Conservation (phyloP, 441 rosid species). For the Sinapis alba region DNA sequence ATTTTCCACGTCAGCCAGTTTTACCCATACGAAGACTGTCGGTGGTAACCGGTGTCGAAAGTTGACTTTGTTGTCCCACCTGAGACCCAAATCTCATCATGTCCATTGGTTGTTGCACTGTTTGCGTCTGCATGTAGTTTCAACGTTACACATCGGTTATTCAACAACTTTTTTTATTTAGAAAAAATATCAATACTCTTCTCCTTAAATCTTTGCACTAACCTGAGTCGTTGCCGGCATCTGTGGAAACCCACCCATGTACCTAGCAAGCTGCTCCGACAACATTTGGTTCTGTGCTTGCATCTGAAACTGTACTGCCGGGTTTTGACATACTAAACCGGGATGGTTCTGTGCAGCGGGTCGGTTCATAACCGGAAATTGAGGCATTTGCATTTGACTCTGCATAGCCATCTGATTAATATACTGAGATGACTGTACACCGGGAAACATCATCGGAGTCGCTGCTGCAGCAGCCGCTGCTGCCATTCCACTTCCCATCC, state of each 20-base stretch:
- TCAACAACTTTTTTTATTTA: neutral
- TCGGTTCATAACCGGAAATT: slow-evolving; percentile 54
- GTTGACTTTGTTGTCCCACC: slow-evolving; percentile 46
- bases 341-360: slow-evolving; percentile 45
- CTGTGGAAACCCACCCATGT: slow-evolving; percentile 53
- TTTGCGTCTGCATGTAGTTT: slow-evolving; percentile 53
- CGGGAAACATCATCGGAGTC: slow-evolving; percentile 70
- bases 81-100: slow-evolving; percentile 53
- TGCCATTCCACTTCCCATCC: slow-evolving; percentile 86
- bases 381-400: slow-evolving; percentile 52
- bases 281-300: slow-evolving; percentile 46
- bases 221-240: slow-evolving; percentile 66
- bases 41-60: slow-evolving; percentile 41
- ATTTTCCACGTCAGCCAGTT: slow-evolving; percentile 26
- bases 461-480: slow-evolving; percentile 40
- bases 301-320: slow-evolving; percentile 45
- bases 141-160: slow-evolving; percentile 14
- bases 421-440: slow-evolving; percentile 50
- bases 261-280: slow-evolving; percentile 61
- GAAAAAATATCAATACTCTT: neutral
- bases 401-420: slow-evolving; percentile 62
- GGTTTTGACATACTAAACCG: slow-evolving; percentile 47
- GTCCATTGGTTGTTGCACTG: slow-evolving; percentile 41
- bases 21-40: slow-evolving; percentile 38
- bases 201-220: neutral